A percentile compares a stretch with the other conserved stretches of the same genome.
These are phyloP conservation scores for Penicillium paradoxum DNA, from an alignment of 495 filamentous ascomycete genomes.

Conservation along the genomic window DNA sequence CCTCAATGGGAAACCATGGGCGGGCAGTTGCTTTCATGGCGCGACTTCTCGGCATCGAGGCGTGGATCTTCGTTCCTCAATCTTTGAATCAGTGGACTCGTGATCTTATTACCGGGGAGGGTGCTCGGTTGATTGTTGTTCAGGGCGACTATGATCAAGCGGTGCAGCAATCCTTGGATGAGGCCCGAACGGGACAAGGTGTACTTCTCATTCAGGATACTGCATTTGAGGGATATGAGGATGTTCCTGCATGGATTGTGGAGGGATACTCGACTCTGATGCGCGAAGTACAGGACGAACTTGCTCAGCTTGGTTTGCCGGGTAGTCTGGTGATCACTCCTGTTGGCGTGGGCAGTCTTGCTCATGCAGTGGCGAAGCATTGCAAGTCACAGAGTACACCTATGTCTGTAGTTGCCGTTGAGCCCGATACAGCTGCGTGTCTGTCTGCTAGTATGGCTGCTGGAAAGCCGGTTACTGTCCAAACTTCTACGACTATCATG, in stretches of 20 bases:
- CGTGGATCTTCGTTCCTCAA: constrained; percentile 52
- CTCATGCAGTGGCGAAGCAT: constrained; percentile 54
- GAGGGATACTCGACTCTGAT: constrained; percentile 70
- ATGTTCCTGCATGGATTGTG: constrained; percentile 65
- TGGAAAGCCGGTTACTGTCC: constrained; percentile 38
- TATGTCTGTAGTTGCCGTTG: constrained; percentile 51
- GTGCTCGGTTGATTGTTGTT: constrained; percentile 47
- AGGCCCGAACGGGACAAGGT: constrained; percentile 21
- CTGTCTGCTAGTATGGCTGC: constrained; percentile 46
- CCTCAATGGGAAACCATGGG: constrained; percentile 71
- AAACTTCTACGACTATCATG: constrained; percentile 58
- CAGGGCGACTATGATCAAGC: constrained; percentile 58
- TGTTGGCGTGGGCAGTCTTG: constrained; percentile 63
- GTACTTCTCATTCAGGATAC: constrained; percentile 62
- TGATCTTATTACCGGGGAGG: constrained; percentile 53
- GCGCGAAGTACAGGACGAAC: constrained; percentile 54
- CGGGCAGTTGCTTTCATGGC: constrained; percentile 64
- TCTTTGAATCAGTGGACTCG: constrained; percentile 48
- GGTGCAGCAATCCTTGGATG: constrained; percentile 40
- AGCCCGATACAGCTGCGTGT: constrained; percentile 60
- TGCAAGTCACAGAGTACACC: constrained; percentile 44
- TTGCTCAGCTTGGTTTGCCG: constrained; percentile 26
- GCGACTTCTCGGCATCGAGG: constrained; percentile 43
- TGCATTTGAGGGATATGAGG: constrained; percentile 55
- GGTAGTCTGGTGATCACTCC: constrained; percentile 48